Evolutionary conservation across 192 early-diverging fungal species (phyloP).

Genomic region (Bifiguratus adelaidae): DNA sequence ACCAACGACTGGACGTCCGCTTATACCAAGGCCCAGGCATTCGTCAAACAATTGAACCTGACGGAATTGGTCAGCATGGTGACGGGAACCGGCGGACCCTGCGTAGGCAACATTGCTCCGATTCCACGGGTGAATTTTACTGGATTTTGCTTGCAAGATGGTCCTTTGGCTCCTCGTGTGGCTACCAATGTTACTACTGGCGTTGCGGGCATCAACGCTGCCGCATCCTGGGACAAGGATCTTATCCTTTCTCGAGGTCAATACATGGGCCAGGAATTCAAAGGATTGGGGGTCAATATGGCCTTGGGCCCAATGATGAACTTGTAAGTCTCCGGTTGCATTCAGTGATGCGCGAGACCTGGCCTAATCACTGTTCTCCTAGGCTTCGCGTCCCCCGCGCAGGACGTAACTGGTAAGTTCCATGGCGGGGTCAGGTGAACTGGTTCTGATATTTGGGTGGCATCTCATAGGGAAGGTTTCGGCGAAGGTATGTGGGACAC

Average conservation of each 20-base stretch:
- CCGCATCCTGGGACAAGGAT: conserved; percentile 43
- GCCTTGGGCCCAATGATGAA: conserved; percentile 48
- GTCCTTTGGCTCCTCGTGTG: conserved; percentile 30
- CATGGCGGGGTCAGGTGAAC: too few species aligned
- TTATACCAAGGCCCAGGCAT: conserved; percentile 6
- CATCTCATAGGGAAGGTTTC: too few species aligned
- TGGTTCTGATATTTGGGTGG: too few species aligned
- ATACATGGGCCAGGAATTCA: conserved; percentile 40
- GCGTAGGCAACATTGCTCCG: conserved; percentile 36
- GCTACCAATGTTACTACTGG: conserved; percentile 28
- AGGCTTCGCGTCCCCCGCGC: too few species aligned
- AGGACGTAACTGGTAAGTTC: too few species aligned
- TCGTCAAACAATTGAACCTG: conserved; percentile 22
- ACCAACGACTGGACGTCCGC: conserved; percentile 16
- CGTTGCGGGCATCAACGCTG: conserved; percentile 40
- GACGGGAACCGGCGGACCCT: conserved; percentile 34
- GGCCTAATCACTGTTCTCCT: too few species aligned
- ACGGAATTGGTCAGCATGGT: conserved; percentile 32
- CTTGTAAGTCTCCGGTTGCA: too few species aligned
- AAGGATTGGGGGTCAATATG: conserved; percentile 42
- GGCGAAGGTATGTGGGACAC: too few species aligned
- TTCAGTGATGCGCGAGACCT: too few species aligned
- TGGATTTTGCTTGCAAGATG: conserved; percentile 46
- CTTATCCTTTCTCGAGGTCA: conserved; percentile 32
- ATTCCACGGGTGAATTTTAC: conserved; percentile 26